Evolutionary conservation across 2,329 filamentous ascomycete genomes (phyloP), one percentile per base, ranked within the genome.

Genomic region (Colletotrichum sp.): DNA sequence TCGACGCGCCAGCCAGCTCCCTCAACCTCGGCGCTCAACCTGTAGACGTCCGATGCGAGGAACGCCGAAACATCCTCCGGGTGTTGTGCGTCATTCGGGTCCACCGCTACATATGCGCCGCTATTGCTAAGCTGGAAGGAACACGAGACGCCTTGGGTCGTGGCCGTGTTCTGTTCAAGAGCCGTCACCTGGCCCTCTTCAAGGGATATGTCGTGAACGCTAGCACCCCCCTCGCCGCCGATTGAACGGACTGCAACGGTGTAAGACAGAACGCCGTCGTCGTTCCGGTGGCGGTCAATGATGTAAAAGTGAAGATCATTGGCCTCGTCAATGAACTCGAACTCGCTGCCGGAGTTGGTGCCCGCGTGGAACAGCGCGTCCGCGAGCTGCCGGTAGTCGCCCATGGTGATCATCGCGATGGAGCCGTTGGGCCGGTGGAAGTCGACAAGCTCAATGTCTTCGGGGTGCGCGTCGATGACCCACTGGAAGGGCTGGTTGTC

Each of bases 291-390:
- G 12, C 84, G 84, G 12, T 86, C 82, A 21, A 90, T 72, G 16
- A 90, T 82, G 78, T 90, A 91, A 26, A 90, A 85, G 75, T 90
- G 89, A 64, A 90, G 77, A 4, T 83, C 79, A 71, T 90, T 91
- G 4, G 84, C 80, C 77, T 83, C 81, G 77, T 91, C 89, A 8
- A 86, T 79, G 77, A 86, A 84, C 81, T 90, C 89, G 71, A 82
- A 90, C 79, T 88, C 78, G 34, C 87, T 89, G 7, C 88, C 88
- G 0, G 88, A 89, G 21, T 87, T 82, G 1, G 89, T 89, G 13
- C 89, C 89, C 0, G 88, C 88, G 77, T 91, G 89, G 83, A 90
- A 91, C 18, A 91, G 82, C 4, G 89, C 89, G 75, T 91, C 89
- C 3, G 86, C 85, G 0, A 91, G 81, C 77, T 91, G 89, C 7